Evolutionary conservation across 2,329 filamentous ascomycete genomes (phyloP), one percentile per base, ranked within the genome.

Genomic region (Bipolaris sorokiniana): DNA sequence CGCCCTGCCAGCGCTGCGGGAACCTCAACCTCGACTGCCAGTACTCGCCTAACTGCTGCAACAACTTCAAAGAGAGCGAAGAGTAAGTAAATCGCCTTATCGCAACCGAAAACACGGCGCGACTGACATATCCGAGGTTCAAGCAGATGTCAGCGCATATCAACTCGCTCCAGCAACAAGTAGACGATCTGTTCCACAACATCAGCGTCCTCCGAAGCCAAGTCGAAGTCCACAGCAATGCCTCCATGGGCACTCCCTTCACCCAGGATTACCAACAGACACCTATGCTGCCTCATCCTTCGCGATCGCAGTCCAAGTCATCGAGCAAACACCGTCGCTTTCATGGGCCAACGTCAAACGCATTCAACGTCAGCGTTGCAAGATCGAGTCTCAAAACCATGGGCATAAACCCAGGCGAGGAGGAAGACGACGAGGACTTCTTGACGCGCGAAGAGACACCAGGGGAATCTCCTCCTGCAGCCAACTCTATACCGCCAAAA

Each of bases 1-100:
- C 81, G 13, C 86, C 86, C 11, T 89, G 86, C 67, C 84, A 87
- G 67, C 80, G 86, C 63, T 89, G 86, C 73, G 86, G 86, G 23
- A 87, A 88, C 73, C 78, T 88, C 53, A 82, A 80, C 56, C 79
- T 88, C 57, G 85, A 88, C 70, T 89, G 84, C 70, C 77, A 86
- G 56, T 89, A 89, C 78, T 84, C 86, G 58, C 85, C 86, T 5
- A 89, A 88, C 69, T 88, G 86, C 78, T 88, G 86, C 74, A 93
- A 86, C 80, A 92, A 86, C 76, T 92, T 97, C 83, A 95, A 94
- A 76, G 93, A 97, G 69, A 92, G 92, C 45, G 91, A 96, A 84
- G 75, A 58, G 81, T 47, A 23, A 11, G 36, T 16, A 34, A 23
- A 20, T 26, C 15, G 18, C n/a, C n/a, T 20, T n/a, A 9, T 13